Evolutionary conservation across 1,139 yeast genomes (phyloP).

Genomic region (Hansenula sp.): DNA sequence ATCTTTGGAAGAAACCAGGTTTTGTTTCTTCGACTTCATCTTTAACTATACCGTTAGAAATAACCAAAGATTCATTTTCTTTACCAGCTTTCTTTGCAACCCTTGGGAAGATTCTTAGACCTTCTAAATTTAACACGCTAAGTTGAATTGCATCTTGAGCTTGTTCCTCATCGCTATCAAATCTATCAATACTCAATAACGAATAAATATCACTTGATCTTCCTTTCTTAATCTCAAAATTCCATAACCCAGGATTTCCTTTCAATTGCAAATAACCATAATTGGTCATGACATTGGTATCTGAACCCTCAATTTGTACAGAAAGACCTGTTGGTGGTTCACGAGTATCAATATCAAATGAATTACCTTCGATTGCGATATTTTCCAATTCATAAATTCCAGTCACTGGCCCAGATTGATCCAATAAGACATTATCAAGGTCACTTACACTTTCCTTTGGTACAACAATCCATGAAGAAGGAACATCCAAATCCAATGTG

Average conservation of each 20-base stretch:
- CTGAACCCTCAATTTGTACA: conserved; percentile 41
- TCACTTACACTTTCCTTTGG: conserved; percentile 49
- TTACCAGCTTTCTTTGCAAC: conserved; percentile 39
- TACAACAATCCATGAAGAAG: conserved; percentile 60
- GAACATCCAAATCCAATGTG: conserved; percentile 57
- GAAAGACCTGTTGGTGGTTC: conserved; percentile 48
- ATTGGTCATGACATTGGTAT: conserved; percentile 68
- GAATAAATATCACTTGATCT: conserved; percentile 37
- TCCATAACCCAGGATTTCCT: conserved; percentile 66
- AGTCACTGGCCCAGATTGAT: conserved; percentile 30
- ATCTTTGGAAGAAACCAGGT: conserved; percentile 11
- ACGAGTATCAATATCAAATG: conserved; percentile 25
- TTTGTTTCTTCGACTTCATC: conserved; percentile 4
- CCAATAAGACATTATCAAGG: conserved; percentile 53
- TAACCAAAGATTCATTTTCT: conserved; percentile 32
- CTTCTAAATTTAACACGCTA: conserved; percentile 38
- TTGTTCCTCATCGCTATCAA: background rate
- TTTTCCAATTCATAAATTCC: conserved; percentile 46
- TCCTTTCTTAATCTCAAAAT: conserved; percentile 40
- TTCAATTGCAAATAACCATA: conserved; percentile 74
- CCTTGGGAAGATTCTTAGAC: conserved; percentile 42
- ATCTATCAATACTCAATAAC: conserved; percentile 33
- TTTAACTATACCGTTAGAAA: conserved; percentile 6
- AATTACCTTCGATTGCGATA: conserved; percentile 69
- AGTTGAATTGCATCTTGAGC: conserved; percentile 20